Base-by-base conservation (phyloP, 306 rosid species). In the Quercus parvula region DNA sequence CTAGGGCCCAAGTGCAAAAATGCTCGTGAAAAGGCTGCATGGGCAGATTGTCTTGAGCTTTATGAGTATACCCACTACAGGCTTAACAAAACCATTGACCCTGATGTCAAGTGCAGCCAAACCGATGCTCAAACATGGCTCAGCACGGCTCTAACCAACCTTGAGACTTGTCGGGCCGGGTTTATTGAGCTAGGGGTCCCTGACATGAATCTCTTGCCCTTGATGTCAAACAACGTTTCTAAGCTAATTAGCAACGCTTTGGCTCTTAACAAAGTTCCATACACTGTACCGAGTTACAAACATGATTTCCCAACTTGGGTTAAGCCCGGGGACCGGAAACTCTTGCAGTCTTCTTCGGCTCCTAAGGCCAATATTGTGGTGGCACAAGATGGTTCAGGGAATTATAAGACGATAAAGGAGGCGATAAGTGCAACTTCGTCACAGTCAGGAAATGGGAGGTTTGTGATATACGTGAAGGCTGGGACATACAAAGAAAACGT, bases 261-360 rank as follows among this genome's bases (percentile, higher is more conserved):
- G 73, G 73, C 94, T n/a, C 77, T 91, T 1, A 94, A 94, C 85
- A 78, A 88, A 19, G 86, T 67, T 4, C 66, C 84, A 2, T 11
- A 25, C 35, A 72, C 71, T 1, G 28, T 80, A 54, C 83, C 87
- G 1, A 62, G 41, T 24, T 59, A 35, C 41, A 68, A 71, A 59
- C 79, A 80, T 0, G 97, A 92, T 28, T 90, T 89, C 22, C 98
- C 98, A 1, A 79, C 78, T 12, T 94, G 98, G 98, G 91, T 94
- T 0, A 90, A 81, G 1, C 92, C 96, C 0, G 93, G 98, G 0
- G 94, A 92, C 27, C 61, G 97, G 66, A 94, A 83, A 25, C 81
- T 94, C 20, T 71, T 94, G 81, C 98, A 88, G 62, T 63, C 97
- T 0, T 75, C 89, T 51, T 85, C 93, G 0, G 86, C 90, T 28